Evolutionary conservation across 2,329 filamentous ascomycete species (phyloP), one percentile per base, ranked within the genome.

Genomic region (Trichoderma pleuroti): DNA sequence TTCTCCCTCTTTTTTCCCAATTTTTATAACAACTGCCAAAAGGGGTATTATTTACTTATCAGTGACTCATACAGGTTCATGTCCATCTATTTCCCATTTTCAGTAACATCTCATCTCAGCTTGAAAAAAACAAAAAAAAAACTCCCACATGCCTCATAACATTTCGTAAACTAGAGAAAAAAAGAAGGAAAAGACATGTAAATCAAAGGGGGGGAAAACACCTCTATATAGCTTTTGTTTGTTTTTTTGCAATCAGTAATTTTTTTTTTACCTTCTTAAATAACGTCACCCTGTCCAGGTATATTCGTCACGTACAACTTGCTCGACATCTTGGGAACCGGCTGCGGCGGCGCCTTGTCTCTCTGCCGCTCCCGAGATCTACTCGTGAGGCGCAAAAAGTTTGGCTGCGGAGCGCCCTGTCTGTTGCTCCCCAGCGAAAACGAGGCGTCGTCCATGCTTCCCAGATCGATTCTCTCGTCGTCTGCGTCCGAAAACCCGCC

Each of bases 401-500:
- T 77, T n/a, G 81, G 86, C 36, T 86, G 83, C 7, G 87, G 80
- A 0, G 88, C 46, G 10, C 42, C 87, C 72, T 86, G 87, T 73
- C 46, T 91, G 86, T 83, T 90, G 21, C 84, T 88, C 74, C 90
- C 88, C 28, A 87, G 79, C 71, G 86, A 86, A 77, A 88, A 89
- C 0, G 85, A 86, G 21, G 82, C 80, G 52, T 86, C 84, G 14
- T 79, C 78, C 32, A 59, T 59, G 24, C 81, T 76, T 24, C 78
- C 80, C 24, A 78, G 80, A 52, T 77, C 80, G 5, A 81, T 81
- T 76, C 85, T 74, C 79, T 90, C 83, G 75, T 90, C 83, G 78
- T 94, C 92, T 16, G 90, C 90, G 74, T 98, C 95, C 0, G 93
- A 97, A 74, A 95, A 91, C 0, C 92, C 86, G 65, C 92, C 92